Conservation (phyloP, 495 filamentous ascomycete species). For the Penicillium crystallinum region DNA sequence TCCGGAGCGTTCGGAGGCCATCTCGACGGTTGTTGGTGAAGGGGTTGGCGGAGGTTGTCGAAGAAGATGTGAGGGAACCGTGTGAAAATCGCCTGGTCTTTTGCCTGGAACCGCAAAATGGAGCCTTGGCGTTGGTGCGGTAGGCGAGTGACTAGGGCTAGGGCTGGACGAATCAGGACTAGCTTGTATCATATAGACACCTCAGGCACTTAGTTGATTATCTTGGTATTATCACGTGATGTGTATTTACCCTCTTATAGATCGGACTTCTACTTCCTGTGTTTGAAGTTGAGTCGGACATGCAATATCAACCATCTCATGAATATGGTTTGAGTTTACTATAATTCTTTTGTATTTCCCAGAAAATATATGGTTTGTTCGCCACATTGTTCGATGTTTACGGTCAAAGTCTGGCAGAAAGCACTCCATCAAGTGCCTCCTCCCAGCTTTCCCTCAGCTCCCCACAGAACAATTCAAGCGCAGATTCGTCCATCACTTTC, state of each 20-base stretch:
- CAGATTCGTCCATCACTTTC: constrained; percentile 30
- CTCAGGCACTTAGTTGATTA: neutral
- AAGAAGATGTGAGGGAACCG: constrained; percentile 31
- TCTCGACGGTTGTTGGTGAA: constrained; percentile 45
- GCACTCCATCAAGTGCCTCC: constrained; percentile 36
- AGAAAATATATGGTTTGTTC: neutral
- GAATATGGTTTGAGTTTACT: neutral
- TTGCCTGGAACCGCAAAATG: constrained; percentile 29
- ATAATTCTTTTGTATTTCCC: neutral
- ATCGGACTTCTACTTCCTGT: neutral
- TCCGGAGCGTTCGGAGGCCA: constrained; percentile 65
- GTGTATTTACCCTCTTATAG: neutral
- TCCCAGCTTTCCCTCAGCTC: constrained; percentile 47
- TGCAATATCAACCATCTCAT: neutral
- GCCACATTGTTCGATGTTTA: neutral
- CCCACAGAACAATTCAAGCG: constrained; percentile 39
- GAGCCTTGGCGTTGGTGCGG: constrained; percentile 32
- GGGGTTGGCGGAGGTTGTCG: constrained; percentile 46
- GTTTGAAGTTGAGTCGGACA: neutral
- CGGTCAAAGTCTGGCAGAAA: constrained; percentile 31
- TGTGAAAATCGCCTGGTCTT: constrained; percentile 35
- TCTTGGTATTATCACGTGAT: neutral
- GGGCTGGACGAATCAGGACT: constrained; percentile 24
- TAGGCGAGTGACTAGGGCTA: constrained; percentile 31
- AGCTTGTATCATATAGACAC: neutral